These are phyloP conservation scores for Coemansia sp. DNA, from an alignment of 192 early-diverging fungal genomes.

Conservation along the genomic window DNA sequence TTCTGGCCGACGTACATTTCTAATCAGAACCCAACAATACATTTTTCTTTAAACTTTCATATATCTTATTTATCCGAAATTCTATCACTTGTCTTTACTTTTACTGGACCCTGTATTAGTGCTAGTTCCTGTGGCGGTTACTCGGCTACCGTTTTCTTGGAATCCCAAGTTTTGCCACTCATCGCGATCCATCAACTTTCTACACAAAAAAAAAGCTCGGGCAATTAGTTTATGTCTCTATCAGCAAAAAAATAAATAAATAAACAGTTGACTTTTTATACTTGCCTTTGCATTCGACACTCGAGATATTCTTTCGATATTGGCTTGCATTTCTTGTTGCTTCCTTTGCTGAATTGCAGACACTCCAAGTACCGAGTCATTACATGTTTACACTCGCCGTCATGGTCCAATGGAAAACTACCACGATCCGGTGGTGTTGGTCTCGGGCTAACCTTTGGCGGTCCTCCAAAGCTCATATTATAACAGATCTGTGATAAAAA, in stretches of 20 bases:
- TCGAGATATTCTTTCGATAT: constrained; percentile 81
- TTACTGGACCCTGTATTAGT: background rate
- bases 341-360: constrained; percentile 70
- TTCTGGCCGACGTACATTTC: constrained; percentile 47
- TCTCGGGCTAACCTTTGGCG: constrained; percentile 67
- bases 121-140: background rate
- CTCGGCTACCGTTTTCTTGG: constrained; percentile 20
- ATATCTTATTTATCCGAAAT: background rate
- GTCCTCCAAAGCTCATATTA: constrained; percentile 74
- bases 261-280: background rate
- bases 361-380: constrained; percentile 84
- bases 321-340: constrained; percentile 69
- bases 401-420: constrained; percentile 90
- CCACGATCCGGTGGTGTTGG: constrained; percentile 82
- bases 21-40: constrained; percentile 7
- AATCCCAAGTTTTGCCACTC: constrained; percentile 58
- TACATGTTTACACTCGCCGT: constrained; percentile 78
- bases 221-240: background rate
- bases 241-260: background rate
- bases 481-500: background rate
- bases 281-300: constrained; percentile 86
- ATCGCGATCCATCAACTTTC: constrained; percentile 54
- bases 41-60: background rate
- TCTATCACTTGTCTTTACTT: background rate
- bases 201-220: constrained; percentile 6